Evolutionary conservation across 257 asterid species (phyloP), one percentile per base, ranked within the genome.

Genomic region (Eucommia ulmoides): DNA sequence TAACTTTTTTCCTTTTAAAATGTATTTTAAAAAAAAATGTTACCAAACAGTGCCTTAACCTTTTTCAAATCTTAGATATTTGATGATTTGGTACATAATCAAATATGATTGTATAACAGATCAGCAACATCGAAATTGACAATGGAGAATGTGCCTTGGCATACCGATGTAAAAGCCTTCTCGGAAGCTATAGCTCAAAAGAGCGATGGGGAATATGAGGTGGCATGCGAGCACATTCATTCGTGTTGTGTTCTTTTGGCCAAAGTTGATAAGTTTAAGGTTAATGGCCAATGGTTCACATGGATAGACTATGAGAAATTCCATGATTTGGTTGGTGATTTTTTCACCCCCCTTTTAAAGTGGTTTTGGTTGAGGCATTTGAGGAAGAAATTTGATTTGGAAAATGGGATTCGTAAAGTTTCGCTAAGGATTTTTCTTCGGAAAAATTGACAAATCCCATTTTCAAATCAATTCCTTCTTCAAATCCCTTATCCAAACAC

Each of bases 81-180:
- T n/a, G n/a, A n/a, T n/a, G n/a, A n/a, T n/a, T n/a, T n/a, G n/a
- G n/a, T 33, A 48, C 33, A 50, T 20, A 41, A 41, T 41, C 33
- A n/a, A 47, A 45, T 12, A 29, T n/a, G 26, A 22, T 47, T 53
- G 42, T 24, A 18, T 62, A 38, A 55, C 83, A 86, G 96, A 73
- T 63, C 98, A 44, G 96, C 98, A 53, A 91, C 98, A 25, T 91
- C 98, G 16, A 91, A 91, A 68, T 61, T 89, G 65, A 89, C 96
- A 12, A 91, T 86, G 98, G 98, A 83, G 77, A 91, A 91, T 58
- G 98, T 91, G 20, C 98, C 98, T 1, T 86, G 96, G 98, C 98
- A 91, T 75, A 8, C 83, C 54, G 98, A 91, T 68, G 98, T 89
- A 45, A 79, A 81, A 59, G 88, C 73, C 38, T 91, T 91, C 55